A percentile compares a stretch with the other conserved stretches of the same genome.
Conservation (phyloP, 139 green algal species). For the Volvox reticuliferus region DNA sequence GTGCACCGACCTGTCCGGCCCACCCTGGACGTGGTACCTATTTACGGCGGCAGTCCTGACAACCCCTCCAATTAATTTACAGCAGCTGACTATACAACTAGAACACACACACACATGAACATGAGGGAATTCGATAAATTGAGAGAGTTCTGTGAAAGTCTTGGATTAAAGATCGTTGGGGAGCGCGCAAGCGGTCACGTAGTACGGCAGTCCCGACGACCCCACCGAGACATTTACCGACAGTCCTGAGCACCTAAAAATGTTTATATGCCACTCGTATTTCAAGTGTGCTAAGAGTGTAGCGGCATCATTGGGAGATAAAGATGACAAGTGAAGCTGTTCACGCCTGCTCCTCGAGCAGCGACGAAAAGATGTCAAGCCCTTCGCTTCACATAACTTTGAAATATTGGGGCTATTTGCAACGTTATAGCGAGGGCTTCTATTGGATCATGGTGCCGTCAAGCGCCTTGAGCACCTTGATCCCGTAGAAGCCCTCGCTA, state of each 20-base stretch:
- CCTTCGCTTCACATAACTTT: not conserved
- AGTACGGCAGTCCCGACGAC: not conserved
- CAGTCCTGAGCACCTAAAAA: not conserved
- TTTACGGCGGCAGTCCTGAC: no score
- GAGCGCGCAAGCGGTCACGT: not conserved
- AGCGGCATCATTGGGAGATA: no score
- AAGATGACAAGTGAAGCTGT: not conserved
- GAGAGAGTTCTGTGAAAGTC: no score
- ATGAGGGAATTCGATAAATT: no score
- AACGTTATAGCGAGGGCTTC: not conserved
- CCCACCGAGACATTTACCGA: not conserved
- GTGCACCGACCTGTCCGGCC: no score
- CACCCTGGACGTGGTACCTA: no score
- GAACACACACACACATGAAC: no score
- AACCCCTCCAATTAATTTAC: no score
- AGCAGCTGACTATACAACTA: no score
- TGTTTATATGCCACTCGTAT: not conserved
- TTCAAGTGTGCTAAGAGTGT: not conserved
- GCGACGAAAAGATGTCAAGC: not conserved
- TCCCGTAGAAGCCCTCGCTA: constrained; percentile 2
- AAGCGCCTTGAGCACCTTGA: constrained; percentile 9
- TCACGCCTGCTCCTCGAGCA: not conserved
- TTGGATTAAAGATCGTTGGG: not conserved
- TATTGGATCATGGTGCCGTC: not conserved
- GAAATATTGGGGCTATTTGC: constrained; percentile 10